These are phyloP conservation scores for Lactarius deliciosus DNA, from an alignment of 768 basidiomycete genomes.

Conservation along the genomic window DNA sequence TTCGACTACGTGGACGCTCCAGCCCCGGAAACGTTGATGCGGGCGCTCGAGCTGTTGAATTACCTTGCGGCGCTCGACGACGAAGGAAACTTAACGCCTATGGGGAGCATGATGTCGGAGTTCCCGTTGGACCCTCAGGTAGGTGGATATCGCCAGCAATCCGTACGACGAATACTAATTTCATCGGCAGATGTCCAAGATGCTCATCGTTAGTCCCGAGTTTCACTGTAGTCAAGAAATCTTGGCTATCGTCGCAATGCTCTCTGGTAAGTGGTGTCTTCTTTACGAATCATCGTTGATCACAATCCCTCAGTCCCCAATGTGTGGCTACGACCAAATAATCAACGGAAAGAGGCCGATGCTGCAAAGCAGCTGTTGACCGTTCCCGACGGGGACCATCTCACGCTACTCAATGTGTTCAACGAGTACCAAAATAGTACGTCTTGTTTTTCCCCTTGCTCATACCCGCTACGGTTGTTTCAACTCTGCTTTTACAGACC, in stretches of 20 bases:
- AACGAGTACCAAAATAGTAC: conserved; percentile 85
- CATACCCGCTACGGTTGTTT: background rate
- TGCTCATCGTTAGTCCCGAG: conserved; percentile 91
- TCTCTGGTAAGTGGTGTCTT: conserved; percentile 62
- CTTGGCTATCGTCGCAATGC: conserved; percentile 92
- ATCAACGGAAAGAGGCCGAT: conserved; percentile 87
- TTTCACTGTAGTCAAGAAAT: conserved; percentile 97
- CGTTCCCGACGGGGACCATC: conserved; percentile 95
- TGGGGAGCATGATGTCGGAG: conserved; percentile 94
- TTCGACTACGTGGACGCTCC: conserved; percentile 94
- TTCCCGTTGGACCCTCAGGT: conserved; percentile 99
- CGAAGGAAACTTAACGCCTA: conserved; percentile 83
- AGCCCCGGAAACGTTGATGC: conserved; percentile 95
- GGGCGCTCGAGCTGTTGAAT: conserved; percentile 91
- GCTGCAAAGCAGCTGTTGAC: conserved; percentile 84
- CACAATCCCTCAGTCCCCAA: conserved; percentile 67
- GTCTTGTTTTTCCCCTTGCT: conserved; percentile 29
- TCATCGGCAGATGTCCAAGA: conserved; percentile 70
- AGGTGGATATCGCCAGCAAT: background rate
- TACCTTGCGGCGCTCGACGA: conserved; percentile 92
- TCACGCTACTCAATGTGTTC: conserved; percentile 93
- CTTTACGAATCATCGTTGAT: background rate
- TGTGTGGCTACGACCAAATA: conserved; percentile 90
- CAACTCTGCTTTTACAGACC: background rate
- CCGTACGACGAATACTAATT: background rate